phyloP scores from a whole-genome alignment of 2,329 filamentous ascomycete genomes.

The Penicillium sp. region DNA sequence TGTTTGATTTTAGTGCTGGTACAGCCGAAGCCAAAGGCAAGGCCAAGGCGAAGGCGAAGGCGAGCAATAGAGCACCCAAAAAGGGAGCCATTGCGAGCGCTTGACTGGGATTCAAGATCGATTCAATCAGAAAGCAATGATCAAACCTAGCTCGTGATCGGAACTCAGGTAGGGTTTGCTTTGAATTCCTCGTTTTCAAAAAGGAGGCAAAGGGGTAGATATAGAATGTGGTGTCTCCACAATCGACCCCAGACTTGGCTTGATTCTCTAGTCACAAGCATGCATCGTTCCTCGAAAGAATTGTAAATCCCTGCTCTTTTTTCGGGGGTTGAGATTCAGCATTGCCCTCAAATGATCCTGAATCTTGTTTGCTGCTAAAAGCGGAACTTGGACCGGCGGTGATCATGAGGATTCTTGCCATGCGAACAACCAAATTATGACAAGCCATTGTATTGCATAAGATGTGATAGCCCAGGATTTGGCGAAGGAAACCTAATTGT shows the following conservation, averaged over 20 bases:
- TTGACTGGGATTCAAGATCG: too few species aligned
- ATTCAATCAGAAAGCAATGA: not conserved
- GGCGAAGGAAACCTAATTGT: not conserved
- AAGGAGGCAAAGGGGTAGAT: not conserved
- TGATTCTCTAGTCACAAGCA: not conserved
- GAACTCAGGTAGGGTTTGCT: not conserved
- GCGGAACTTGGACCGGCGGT: not conserved
- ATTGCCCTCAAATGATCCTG: not conserved
- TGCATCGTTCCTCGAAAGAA: too few species aligned
- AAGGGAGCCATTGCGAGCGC: slow-evolving; percentile 3
- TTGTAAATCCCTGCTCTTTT: not conserved
- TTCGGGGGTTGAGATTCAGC: not conserved
- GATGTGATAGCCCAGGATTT: not conserved
- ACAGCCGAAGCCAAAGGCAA: slow-evolving; percentile 14
- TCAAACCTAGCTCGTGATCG: not conserved
- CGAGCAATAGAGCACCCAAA: slow-evolving; percentile 4
- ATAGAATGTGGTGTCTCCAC: not conserved
- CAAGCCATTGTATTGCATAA: not conserved
- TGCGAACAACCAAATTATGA: not conserved
- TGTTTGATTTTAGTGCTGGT: slow-evolving; percentile 37
- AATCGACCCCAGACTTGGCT: too few species aligned
- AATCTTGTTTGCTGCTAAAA: not conserved
- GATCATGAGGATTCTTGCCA: not conserved
- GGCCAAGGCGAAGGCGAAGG: not conserved
- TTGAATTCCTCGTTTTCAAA: not conserved